Conservation (phyloP, 2,329 filamentous ascomycete genomes). For the Tolypocladium cylindrosporum region DNA sequence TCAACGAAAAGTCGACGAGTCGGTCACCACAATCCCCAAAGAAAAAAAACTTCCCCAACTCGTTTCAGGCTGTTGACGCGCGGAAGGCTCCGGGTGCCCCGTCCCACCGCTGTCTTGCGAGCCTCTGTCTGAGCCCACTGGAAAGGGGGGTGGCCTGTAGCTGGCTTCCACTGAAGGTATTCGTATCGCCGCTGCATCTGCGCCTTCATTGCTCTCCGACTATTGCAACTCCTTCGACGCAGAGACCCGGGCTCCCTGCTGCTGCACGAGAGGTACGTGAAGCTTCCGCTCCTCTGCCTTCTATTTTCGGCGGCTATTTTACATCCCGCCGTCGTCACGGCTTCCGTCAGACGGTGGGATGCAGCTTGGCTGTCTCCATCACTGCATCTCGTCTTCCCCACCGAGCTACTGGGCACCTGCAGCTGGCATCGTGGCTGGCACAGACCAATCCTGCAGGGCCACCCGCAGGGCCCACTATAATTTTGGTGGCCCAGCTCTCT, state of each 20-base stretch:
- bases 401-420: constrained; percentile 2
- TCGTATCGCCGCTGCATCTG: not conserved
- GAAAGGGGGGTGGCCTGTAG: not conserved
- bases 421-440: constrained; percentile 3
- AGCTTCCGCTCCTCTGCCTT: not conserved
- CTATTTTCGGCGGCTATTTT: not conserved
- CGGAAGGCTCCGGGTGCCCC: not conserved
- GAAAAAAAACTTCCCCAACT: constrained; percentile 9
- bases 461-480: constrained; percentile 10
- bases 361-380: not conserved
- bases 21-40: constrained; percentile 2
- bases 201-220: not conserved
- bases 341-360: constrained; percentile 6
- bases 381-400: not conserved
- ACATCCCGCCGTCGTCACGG: not conserved
- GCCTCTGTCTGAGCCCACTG: not conserved
- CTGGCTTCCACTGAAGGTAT: not conserved
- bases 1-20: constrained; percentile 2
- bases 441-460: constrained; percentile 4
- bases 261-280: not conserved
- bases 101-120: not conserved
- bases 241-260: not conserved
- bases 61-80: constrained; percentile 5
- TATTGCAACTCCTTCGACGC: not conserved
- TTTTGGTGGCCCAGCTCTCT: constrained; percentile 9